Evolutionary conservation across 768 basidiomycete genomes (phyloP), one percentile per base, ranked within the genome.

Genomic region (Pisolithus tinctorius): DNA sequence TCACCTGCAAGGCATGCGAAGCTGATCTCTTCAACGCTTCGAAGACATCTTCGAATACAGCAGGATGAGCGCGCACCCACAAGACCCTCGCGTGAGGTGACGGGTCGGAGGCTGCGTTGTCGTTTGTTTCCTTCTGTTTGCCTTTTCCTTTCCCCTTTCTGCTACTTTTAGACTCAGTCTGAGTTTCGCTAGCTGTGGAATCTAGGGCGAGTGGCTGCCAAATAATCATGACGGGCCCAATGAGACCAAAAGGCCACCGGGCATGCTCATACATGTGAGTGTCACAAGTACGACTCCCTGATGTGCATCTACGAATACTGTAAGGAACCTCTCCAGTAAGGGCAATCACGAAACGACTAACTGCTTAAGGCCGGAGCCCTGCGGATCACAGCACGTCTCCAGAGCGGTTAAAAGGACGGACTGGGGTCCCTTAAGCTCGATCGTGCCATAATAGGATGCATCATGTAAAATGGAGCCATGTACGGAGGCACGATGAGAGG

Each of bases 401-500:
- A 90, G 66, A 11, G 81, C 62, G 3, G 61, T 48, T 39, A 75
- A 73, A 6, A 96, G 64, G 3, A 82, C 68, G 2, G 63, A 58
- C 60, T 85, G 76, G 2, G 77, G 73, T 2, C 88, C 92, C 47
- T 75, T 77, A 6, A 97, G 63, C 63, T 94, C 88, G 27, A 93
- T 75, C 2, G 84, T 72, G 0, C 83, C 81, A 57, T 76, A 80
- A 67, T 97, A 97, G 2, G 91, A 93, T 0, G 88, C 86, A 60
- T 99, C 95, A 50, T 94, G 91, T 1, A 95, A 67, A 49, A 96
- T 93, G 1, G 85, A 84, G 5, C 84, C 88, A 55, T 92, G 89
- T 9, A 85, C 66, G 1, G 91, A 80, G 3, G 96, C 93, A 29
- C 95, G 81, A 68, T 96, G 86, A 1, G 94, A 93, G 0, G 95